A percentile compares a stretch with the other conserved stretches of the same genome.
Evolutionary conservation across 2,329 filamentous ascomycete species (phyloP).

Genomic region (Colletotrichum theobromicola): DNA sequence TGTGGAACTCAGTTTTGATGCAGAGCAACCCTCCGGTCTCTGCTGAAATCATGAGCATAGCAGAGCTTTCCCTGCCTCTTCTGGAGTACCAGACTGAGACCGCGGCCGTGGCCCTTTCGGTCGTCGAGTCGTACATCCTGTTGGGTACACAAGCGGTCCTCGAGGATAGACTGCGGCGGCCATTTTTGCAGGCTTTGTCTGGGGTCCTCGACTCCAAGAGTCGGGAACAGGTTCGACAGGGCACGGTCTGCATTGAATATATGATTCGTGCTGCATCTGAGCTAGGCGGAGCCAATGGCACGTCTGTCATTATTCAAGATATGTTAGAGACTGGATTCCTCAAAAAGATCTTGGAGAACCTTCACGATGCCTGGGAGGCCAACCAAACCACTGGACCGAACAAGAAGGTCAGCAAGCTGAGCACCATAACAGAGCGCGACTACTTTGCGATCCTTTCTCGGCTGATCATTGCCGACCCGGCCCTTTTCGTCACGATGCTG

Average conservation of each 20-base stretch:
- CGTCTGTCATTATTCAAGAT: constrained; percentile 68
- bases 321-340: constrained; percentile 69
- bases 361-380: constrained; percentile 74
- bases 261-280: constrained; percentile 68
- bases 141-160: constrained; percentile 73
- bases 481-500: constrained; percentile 67
- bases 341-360: constrained; percentile 65
- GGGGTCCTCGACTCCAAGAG: constrained; percentile 56
- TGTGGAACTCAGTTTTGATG: constrained; percentile 80
- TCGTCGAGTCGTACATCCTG: constrained; percentile 73
- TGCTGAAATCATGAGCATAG: constrained; percentile 66
- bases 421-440: constrained; percentile 79
- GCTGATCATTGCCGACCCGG: constrained; percentile 75
- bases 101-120: constrained; percentile 64
- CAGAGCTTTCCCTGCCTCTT: constrained; percentile 67
- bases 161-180: constrained; percentile 58
- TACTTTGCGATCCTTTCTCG: constrained; percentile 86
- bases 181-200: constrained; percentile 53
- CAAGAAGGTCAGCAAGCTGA: constrained; percentile 70
- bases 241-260: constrained; percentile 67
- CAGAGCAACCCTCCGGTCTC: constrained; percentile 69
- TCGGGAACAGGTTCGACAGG: constrained; percentile 62
- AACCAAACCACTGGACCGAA: constrained; percentile 85
- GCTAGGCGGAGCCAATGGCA: constrained; percentile 65
- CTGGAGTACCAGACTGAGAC: constrained; percentile 71